phyloP scores from a whole-genome alignment of 2,329 filamentous ascomycete species.

The Triangularia verruculosa region DNA sequence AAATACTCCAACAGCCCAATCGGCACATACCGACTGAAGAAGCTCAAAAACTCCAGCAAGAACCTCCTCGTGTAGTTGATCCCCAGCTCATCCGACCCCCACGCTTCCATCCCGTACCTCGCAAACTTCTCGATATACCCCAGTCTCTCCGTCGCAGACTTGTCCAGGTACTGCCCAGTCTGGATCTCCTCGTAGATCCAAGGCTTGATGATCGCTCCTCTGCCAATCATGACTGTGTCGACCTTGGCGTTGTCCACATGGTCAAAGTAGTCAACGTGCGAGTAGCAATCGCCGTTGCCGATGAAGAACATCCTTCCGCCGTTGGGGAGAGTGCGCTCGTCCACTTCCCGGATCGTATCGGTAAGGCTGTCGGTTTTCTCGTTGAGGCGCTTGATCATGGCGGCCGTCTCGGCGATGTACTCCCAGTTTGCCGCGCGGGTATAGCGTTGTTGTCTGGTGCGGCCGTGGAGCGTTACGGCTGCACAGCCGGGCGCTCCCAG shows the following conservation, averaged over 20 bases:
- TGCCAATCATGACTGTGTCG: conserved; percentile 95
- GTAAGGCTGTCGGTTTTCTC: conserved; percentile 60
- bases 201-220: conserved; percentile 92
- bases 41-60: conserved; percentile 93
- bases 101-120: conserved; percentile 85
- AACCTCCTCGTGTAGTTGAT: conserved; percentile 89
- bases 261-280: conserved; percentile 80
- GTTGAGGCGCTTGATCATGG: conserved; percentile 78
- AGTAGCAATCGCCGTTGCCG: conserved; percentile 96
- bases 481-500: conserved; percentile 80
- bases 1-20: conserved; percentile 84
- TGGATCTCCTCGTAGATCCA: conserved; percentile 98
- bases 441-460: conserved; percentile 92
- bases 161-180: conserved; percentile 89
- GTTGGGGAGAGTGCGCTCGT: conserved; percentile 69
- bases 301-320: conserved; percentile 80
- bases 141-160: conserved; percentile 83
- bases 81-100: conserved; percentile 94
- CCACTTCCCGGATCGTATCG: conserved; percentile 77
- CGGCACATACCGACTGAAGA: conserved; percentile 87
- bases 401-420: conserved; percentile 88
- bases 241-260: conserved; percentile 76
- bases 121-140: conserved; percentile 84
- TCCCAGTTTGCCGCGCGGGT: conserved; percentile 89
- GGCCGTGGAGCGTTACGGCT: conserved; percentile 92